Conservation (phyloP, 2,329 filamentous ascomycete genomes). For the Tetracladium maxilliforme region DNA sequence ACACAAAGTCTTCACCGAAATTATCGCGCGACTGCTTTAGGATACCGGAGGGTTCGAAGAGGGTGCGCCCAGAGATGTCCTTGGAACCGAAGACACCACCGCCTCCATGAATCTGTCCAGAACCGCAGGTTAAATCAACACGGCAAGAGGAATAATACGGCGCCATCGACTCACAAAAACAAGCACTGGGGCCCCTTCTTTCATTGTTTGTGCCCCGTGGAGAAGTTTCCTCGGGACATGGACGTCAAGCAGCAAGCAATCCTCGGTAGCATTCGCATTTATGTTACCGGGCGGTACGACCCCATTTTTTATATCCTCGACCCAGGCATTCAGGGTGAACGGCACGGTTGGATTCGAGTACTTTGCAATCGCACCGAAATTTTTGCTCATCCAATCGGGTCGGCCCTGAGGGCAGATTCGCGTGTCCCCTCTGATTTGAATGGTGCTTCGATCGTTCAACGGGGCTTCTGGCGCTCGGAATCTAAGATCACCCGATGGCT, state of each 20-base stretch:
- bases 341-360: too few relatives aligned
- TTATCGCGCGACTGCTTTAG: conserved; percentile 27
- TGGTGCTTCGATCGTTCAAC: too few relatives aligned
- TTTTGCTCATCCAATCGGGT: too few relatives aligned
- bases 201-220: conserved; percentile 6
- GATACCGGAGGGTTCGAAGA: conserved; percentile 18
- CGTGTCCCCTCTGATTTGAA: too few relatives aligned
- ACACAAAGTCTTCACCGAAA: conserved; percentile 24
- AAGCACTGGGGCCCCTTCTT: conserved; percentile 1
- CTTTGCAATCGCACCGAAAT: too few relatives aligned
- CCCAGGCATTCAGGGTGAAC: too few relatives aligned
- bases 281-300: too few relatives aligned
- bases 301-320: too few relatives aligned
- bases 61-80: conserved; percentile 1
- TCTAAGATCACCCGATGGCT: too few relatives aligned
- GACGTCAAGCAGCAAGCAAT: conserved; percentile 34
- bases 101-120: conserved; percentile 12
- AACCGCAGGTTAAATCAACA: not conserved
- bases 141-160: not conserved
- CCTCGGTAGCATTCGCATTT: too few relatives aligned
- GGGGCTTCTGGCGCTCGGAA: too few relatives aligned
- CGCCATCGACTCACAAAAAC: not conserved
- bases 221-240: conserved; percentile 27
- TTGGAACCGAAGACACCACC: conserved; percentile 11
- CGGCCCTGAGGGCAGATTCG: too few relatives aligned